phyloP scores from a whole-genome alignment of 805 yeast genomes.

The Cyberlindnera petersonii region DNA sequence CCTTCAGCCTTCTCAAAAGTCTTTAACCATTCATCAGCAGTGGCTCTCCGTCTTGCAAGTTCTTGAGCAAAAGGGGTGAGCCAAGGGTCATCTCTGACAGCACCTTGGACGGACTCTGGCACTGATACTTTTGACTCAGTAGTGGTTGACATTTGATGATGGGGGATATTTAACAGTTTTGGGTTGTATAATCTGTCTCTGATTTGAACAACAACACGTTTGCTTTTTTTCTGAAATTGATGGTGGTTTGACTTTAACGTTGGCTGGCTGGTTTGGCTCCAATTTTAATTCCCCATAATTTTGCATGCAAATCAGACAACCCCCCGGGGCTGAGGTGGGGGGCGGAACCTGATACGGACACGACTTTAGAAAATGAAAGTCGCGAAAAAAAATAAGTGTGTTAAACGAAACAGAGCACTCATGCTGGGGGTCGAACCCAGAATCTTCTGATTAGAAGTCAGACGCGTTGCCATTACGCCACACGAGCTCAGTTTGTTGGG shows the following conservation, averaged over 20 bases:
- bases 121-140: background rate
- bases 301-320: no score
- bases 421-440: conserved; percentile 56
- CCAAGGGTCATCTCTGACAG: conserved; percentile 81
- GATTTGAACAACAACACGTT: background rate
- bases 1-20: conserved; percentile 56
- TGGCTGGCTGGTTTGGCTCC: no score
- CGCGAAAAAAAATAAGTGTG: conserved; percentile 5
- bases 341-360: conserved; percentile 5
- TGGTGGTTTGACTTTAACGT: background rate
- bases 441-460: conserved; percentile 52
- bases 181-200: no score
- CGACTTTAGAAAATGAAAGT: background rate
- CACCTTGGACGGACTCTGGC: conserved; percentile 36
- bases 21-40: conserved; percentile 61
- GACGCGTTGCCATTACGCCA: conserved; percentile 58
- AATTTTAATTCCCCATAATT: conserved; percentile 3
- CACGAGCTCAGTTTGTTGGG: conserved; percentile 36
- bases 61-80: conserved; percentile 72
- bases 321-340: background rate
- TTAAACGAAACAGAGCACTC: conserved; percentile 36
- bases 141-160: background rate
- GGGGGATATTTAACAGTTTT: no score
- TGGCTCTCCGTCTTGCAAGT: conserved; percentile 60
- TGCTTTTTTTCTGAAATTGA: background rate